phyloP scores from a whole-genome alignment of 2,329 filamentous ascomycete species.

The Parastagonospora avenae region DNA sequence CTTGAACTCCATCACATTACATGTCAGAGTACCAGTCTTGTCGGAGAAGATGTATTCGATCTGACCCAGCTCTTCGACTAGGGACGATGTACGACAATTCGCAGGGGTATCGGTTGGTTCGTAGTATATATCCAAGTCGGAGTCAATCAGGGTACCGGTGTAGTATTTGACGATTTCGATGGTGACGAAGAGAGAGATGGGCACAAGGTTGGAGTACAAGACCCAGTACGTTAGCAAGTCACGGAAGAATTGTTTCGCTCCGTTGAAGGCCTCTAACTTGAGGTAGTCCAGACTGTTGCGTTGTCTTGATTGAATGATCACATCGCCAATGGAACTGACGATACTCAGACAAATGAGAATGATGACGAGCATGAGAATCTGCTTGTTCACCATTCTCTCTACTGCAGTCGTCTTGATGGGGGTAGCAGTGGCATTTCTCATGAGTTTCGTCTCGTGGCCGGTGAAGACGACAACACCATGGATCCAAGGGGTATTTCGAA shows the following conservation, averaged over 20 bases:
- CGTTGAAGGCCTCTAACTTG: slow-evolving; percentile 62
- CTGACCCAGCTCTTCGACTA: slow-evolving; percentile 96
- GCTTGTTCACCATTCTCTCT: slow-evolving; percentile 88
- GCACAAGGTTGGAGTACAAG: slow-evolving; percentile 92
- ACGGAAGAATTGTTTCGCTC: slow-evolving; percentile 83
- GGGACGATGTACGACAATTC: slow-evolving; percentile 91
- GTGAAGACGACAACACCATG: slow-evolving; percentile 96
- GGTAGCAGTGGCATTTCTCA: slow-evolving; percentile 96
- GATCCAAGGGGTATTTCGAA: slow-evolving; percentile 96
- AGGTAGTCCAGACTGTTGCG: slow-evolving; percentile 74
- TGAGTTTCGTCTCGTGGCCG: slow-evolving; percentile 97
- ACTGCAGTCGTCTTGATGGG: slow-evolving; percentile 98
- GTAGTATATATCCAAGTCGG: slow-evolving; percentile 97
- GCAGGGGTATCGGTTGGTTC: slow-evolving; percentile 93
- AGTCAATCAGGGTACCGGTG: slow-evolving; percentile 96
- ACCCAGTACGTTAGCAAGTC: slow-evolving; percentile 99
- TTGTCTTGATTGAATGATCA: slow-evolving; percentile 72
- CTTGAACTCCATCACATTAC: slow-evolving; percentile 98
- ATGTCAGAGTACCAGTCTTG: slow-evolving; percentile 96
- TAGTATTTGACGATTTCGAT: slow-evolving; percentile 98
- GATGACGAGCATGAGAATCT: slow-evolving; percentile 86
- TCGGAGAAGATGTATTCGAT: slow-evolving; percentile 99
- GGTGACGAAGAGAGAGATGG: slow-evolving; percentile 96
- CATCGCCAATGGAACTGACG: slow-evolving; percentile 87
- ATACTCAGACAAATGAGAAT: slow-evolving; percentile 85